phyloP scores from a whole-genome alignment of 768 basidiomycete genomes.

The Mycena latifolia region DNA sequence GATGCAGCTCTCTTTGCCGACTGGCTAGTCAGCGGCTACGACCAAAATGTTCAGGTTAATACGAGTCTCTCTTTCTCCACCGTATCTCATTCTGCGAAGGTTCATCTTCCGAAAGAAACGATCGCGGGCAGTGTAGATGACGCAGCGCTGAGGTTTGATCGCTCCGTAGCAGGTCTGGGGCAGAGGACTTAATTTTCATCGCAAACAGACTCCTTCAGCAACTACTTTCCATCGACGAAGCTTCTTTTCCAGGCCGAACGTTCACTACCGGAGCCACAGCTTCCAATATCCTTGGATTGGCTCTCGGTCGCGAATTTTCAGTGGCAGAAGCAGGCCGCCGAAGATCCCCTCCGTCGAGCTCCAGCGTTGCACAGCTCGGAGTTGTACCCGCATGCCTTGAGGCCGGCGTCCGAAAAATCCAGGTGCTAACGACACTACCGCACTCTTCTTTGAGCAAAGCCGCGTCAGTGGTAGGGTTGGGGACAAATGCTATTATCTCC shows the following conservation, averaged over 20 bases:
- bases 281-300: conserved; percentile 27
- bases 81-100: background rate
- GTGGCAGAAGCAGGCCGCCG: conserved; percentile 32
- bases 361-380: conserved; percentile 30
- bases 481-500: background rate
- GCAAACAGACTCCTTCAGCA: conserved; percentile 27
- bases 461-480: conserved; percentile 21
- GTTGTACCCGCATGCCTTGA: conserved; percentile 14
- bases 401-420: conserved; percentile 29
- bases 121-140: conserved; percentile 20
- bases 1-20: conserved; percentile 29
- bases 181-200: background rate
- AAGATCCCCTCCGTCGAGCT: conserved; percentile 1
- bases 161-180: background rate
- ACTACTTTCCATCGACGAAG: conserved; percentile 23
- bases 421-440: conserved; percentile 24
- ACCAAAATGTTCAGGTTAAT: conserved; percentile 27
- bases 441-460: conserved; percentile 34
- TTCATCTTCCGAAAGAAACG: conserved; percentile 17
- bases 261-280: conserved; percentile 33
- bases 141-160: conserved; percentile 19
- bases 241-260: conserved; percentile 16
- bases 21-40: conserved; percentile 21
- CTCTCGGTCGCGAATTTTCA: conserved; percentile 28
- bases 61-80: background rate